Base-by-base conservation (phyloP, 2,329 filamentous ascomycete genomes). In the Elsinoe australis region DNA sequence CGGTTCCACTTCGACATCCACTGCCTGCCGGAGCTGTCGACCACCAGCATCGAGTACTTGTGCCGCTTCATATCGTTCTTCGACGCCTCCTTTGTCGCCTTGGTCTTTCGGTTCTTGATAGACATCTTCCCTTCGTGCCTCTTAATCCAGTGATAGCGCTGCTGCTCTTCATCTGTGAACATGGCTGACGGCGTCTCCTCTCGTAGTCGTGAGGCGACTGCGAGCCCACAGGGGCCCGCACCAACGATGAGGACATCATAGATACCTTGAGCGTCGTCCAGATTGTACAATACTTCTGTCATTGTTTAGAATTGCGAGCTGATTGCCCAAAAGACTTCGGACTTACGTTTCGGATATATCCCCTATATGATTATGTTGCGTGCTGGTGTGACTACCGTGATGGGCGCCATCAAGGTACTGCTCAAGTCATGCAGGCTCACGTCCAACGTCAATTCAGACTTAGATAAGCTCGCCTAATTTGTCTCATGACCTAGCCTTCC, bases 151-250 rank as follows among this genome's bases (percentile, higher is more conserved):
- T 85, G 79, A 61, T 85, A 90, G n/a, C 85, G 74, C 33, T 82
- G 79, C 58, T 90, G 85, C 59, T 90, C 86, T 55, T 86, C 83
- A 59, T 90, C 85, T 0, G 85, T 89, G 65, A 90, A 90, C 46
- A 88, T 78, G 1, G 85, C 84, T 0, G 82, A 85, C 0, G 85
- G 85, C 0, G 83, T 84, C 48, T 75, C 72, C 64, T 90, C 85
- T 33, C 76, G 74, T 1, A 90, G 73, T 3, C 85, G 76, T 1
- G 84, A 79, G 6, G 86, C 83, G 4, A 84, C 77, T 4, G 83
- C 83, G 3, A 90, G 78, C 3, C 85, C 84, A 54, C 80, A 84
- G 3, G 85, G 84, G 0, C 86, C 85, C 5, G 80, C 83, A 6
- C 85, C 85, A 32, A 89, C 67, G 59, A 87, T 83, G 50, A 86